A percentile compares a stretch with the other conserved stretches of the same genome.
These are phyloP conservation scores for Penicillium sp. DNA, from an alignment of 2,329 filamentous ascomycete species.

Conservation along the genomic window DNA sequence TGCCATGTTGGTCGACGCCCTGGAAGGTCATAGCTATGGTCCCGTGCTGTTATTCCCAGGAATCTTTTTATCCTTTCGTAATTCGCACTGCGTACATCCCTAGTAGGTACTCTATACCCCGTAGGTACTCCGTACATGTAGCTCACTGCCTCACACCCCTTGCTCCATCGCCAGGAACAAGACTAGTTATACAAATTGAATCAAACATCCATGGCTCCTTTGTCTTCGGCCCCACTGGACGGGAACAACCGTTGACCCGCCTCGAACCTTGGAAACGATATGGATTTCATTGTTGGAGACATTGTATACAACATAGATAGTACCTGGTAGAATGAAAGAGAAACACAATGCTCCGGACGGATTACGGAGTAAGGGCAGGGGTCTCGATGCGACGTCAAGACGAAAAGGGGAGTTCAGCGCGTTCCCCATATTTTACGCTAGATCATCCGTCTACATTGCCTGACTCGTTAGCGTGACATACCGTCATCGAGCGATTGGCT, in stretches of 20 bases:
- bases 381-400: background rate
- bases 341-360: background rate
- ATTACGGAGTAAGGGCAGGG: background rate
- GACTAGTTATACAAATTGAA: background rate
- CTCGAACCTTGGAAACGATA: background rate
- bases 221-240: constrained; percentile 4
- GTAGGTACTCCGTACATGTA: background rate
- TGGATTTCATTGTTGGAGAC: background rate
- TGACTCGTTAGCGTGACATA: constrained; percentile 1
- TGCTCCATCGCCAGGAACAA: background rate
- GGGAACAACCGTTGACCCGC: constrained; percentile 7
- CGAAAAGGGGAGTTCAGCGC: background rate
- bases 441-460: constrained; percentile 4
- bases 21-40: background rate
- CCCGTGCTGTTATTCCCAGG: background rate
- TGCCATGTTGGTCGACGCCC: background rate
- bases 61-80: background rate
- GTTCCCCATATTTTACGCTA: background rate
- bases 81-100: background rate
- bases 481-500: constrained; percentile 2
- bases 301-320: background rate
- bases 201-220: background rate
- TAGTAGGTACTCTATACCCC: background rate
- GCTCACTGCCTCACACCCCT: background rate
- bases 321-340: background rate